These are phyloP conservation scores for Boletus reticulatus DNA, from an alignment of 768 basidiomycete genomes.

Conservation along the genomic window DNA sequence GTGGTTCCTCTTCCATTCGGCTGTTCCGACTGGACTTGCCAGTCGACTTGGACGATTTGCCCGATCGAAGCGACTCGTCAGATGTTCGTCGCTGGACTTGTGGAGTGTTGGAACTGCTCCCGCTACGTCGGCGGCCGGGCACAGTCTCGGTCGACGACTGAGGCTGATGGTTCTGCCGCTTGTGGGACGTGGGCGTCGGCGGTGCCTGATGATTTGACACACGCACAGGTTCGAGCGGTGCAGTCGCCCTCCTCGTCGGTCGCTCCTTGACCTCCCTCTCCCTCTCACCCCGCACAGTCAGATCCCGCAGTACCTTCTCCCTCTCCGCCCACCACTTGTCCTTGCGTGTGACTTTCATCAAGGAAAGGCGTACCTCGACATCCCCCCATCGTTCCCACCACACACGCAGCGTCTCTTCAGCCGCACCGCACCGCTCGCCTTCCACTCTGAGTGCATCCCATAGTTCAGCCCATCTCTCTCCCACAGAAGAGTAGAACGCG, in stretches of 20 bases:
- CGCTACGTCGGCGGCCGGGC: slow-evolving; percentile 26
- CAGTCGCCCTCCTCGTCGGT: slow-evolving; percentile 12
- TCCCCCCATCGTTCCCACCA: slow-evolving; percentile 72
- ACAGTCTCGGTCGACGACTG: slow-evolving; percentile 29
- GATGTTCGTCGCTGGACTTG: slow-evolving; percentile 33
- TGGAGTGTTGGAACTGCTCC: slow-evolving; percentile 20
- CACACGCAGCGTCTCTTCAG: slow-evolving; percentile 65
- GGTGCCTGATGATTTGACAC: slow-evolving; percentile 26
- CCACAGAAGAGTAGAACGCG: slow-evolving; percentile 57
- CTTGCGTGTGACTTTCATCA: slow-evolving; percentile 37
- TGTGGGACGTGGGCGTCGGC: slow-evolving; percentile 19
- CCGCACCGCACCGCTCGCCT: slow-evolving; percentile 64
- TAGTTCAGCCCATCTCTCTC: slow-evolving; percentile 71
- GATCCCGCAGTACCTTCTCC: slow-evolving; percentile 26
- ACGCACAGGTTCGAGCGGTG: slow-evolving; percentile 25
- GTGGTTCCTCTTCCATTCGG: slow-evolving; percentile 27
- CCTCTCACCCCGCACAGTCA: slow-evolving; percentile 11
- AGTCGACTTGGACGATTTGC: slow-evolving; percentile 30
- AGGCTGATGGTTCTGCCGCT: slow-evolving; percentile 26
- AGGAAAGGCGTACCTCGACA: slow-evolving; percentile 49
- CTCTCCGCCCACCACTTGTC: slow-evolving; percentile 35
- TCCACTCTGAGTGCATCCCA: slow-evolving; percentile 81
- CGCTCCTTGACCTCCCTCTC: slow-evolving; percentile 19
- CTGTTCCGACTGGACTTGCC: slow-evolving; percentile 33
- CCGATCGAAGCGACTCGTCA: slow-evolving; percentile 41